Conservation (phyloP, 768 basidiomycete genomes). For the Lyophyllum decastes region DNA sequence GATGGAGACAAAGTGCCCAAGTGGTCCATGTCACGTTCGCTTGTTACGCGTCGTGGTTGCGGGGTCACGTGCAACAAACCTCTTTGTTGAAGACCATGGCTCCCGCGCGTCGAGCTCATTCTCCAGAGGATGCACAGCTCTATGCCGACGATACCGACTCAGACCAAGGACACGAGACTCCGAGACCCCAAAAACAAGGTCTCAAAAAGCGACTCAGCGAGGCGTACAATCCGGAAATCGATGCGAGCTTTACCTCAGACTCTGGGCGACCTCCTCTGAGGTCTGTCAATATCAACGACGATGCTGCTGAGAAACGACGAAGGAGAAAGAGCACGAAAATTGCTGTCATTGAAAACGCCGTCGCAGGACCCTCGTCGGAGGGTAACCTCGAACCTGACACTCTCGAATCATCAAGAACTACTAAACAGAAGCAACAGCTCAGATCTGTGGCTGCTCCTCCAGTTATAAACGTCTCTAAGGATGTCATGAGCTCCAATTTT, state of each 20-base stretch:
- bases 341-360: slow-evolving; percentile 52
- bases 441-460: slow-evolving; percentile 62
- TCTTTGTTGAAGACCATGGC: slow-evolving; percentile 45
- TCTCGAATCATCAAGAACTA: slow-evolving; percentile 43
- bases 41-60: slow-evolving; percentile 21
- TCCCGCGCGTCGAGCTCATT: slow-evolving; percentile 40
- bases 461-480: slow-evolving; percentile 62
- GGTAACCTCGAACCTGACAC: slow-evolving; percentile 38
- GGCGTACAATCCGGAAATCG: slow-evolving; percentile 44
- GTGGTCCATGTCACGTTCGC: slow-evolving; percentile 15
- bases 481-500: slow-evolving; percentile 90
- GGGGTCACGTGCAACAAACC: slow-evolving; percentile 35
- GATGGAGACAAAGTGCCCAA: background rate
- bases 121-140: slow-evolving; percentile 33
- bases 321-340: slow-evolving; percentile 78
- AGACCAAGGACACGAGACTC: slow-evolving; percentile 40
- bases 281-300: slow-evolving; percentile 73
- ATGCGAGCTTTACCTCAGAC: slow-evolving; percentile 40
- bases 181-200: slow-evolving; percentile 36
- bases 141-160: slow-evolving; percentile 39
- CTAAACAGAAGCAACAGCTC: slow-evolving; percentile 63
- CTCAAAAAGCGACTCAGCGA: slow-evolving; percentile 68
- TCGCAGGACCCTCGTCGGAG: slow-evolving; percentile 64
- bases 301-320: slow-evolving; percentile 82
- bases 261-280: slow-evolving; percentile 39